Percentiles rank a stretch among this genome's conserved stretches.
Conservation (phyloP, 768 basidiomycete genomes). For the Candolleomyces eurysporus region DNA sequence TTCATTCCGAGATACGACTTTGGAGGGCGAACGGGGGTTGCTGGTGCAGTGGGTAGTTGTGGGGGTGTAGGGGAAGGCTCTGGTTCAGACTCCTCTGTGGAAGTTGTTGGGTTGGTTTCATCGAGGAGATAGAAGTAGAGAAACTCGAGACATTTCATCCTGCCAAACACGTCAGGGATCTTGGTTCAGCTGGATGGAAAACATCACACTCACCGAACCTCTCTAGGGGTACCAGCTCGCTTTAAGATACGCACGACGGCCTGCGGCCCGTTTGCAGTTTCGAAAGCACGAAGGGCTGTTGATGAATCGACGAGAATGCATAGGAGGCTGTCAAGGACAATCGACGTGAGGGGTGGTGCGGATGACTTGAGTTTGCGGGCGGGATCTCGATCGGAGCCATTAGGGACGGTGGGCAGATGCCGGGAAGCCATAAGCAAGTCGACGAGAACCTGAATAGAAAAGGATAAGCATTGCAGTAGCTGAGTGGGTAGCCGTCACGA, state of each 20-base stretch:
- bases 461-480: background rate
- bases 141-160: slow-evolving; percentile 96
- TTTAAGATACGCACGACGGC: slow-evolving; percentile 87
- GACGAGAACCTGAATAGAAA: slow-evolving; percentile 56
- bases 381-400: slow-evolving; percentile 21
- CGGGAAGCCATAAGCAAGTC: slow-evolving; percentile 69
- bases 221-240: slow-evolving; percentile 78
- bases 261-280: slow-evolving; percentile 74
- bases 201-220: slow-evolving; percentile 64
- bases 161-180: slow-evolving; percentile 24
- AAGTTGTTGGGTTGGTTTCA: slow-evolving; percentile 42
- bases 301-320: slow-evolving; percentile 90
- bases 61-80: slow-evolving; percentile 7
- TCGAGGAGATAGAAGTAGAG: slow-evolving; percentile 93
- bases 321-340: slow-evolving; percentile 78
- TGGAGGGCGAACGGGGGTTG: slow-evolving; percentile 35
- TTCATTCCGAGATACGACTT: slow-evolving; percentile 38
- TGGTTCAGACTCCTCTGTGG: background rate
- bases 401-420: slow-evolving; percentile 45
- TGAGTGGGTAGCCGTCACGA: slow-evolving; percentile 11
- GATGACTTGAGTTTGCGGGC: slow-evolving; percentile 16
- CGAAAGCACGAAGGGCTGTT: slow-evolving; percentile 71
- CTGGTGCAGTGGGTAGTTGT: slow-evolving; percentile 32
- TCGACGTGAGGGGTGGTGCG: slow-evolving; percentile 58
- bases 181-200: background rate